Conservation (phyloP, 345 rosid species). For the Moricandia moricandioides region DNA sequence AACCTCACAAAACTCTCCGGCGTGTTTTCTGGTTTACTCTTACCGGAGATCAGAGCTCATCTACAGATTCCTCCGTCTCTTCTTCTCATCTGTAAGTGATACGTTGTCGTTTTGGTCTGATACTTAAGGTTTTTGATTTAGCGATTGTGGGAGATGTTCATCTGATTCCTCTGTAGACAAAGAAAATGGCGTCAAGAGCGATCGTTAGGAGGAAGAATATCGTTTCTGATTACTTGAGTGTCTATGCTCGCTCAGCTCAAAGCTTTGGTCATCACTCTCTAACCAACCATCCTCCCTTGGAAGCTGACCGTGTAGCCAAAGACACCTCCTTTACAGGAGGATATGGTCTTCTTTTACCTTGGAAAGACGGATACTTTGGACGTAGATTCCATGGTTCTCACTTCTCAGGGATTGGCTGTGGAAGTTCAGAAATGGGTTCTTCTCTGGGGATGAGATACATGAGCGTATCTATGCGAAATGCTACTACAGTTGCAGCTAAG, state of each 20-base stretch:
- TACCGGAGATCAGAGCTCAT: slow-evolving; percentile 14
- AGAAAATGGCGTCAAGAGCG: slow-evolving; percentile 70
- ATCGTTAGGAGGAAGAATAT: slow-evolving; percentile 53
- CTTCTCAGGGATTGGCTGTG: slow-evolving; percentile 30
- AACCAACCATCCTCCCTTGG: slow-evolving; percentile 13
- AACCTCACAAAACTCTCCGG: slow-evolving; percentile 28
- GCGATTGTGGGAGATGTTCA: slow-evolving; percentile 29
- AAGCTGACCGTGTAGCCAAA: slow-evolving; percentile 21
- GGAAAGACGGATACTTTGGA: slow-evolving; percentile 27
- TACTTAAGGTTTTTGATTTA: too few relatives aligned
- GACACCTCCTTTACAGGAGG: slow-evolving; percentile 20
- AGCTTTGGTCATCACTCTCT: slow-evolving; percentile 26
- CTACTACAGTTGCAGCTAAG: slow-evolving; percentile 62
- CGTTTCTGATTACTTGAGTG: slow-evolving; percentile 47
- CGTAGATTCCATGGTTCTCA: slow-evolving; percentile 32
- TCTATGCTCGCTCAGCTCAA: slow-evolving; percentile 40
- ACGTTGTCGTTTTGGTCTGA: background rate
- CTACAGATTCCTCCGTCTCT: background rate
- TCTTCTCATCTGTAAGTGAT: slow-evolving; percentile 10
- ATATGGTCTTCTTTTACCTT: slow-evolving; percentile 28
- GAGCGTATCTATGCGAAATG: slow-evolving; percentile 42
- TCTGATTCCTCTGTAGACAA: slow-evolving; percentile 16
- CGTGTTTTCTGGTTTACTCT: background rate
- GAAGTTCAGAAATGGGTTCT: slow-evolving; percentile 32
- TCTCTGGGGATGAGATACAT: slow-evolving; percentile 38